A percentile compares a stretch with the other conserved stretches of the same genome.
Conservation (phyloP, 2,329 filamentous ascomycete genomes). For the Talaromyces marneffei region DNA sequence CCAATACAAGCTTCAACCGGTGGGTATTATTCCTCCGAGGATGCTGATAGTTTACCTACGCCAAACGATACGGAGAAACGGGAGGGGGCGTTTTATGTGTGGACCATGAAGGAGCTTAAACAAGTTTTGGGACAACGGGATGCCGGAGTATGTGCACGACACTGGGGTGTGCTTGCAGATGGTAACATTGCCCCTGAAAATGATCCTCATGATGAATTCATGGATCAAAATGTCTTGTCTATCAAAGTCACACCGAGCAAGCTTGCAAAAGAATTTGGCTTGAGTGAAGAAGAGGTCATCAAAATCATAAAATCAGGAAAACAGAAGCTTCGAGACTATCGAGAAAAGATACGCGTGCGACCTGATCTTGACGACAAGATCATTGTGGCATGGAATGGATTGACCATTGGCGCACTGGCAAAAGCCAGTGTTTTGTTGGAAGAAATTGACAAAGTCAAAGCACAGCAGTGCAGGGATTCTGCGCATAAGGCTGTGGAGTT, state of each 20-base stretch:
- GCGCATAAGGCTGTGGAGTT: conserved; percentile 67
- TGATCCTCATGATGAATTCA: conserved; percentile 88
- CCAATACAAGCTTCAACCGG: conserved; percentile 64
- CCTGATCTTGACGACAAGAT: conserved; percentile 85
- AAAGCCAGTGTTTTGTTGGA: conserved; percentile 65
- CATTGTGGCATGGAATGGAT: conserved; percentile 79
- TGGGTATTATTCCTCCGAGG: conserved; percentile 81
- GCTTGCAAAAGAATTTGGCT: conserved; percentile 68
- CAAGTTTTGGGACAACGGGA: conserved; percentile 64
- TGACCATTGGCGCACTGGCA: conserved; percentile 78
- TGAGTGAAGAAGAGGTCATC: conserved; percentile 63
- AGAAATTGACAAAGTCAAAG: conserved; percentile 52
- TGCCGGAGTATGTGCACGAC: conserved; percentile 67
- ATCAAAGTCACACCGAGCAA: conserved; percentile 62
- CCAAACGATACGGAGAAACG: conserved; percentile 73
- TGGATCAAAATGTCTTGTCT: conserved; percentile 83
- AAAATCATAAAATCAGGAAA: conserved; percentile 62
- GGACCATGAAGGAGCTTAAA: conserved; percentile 83
- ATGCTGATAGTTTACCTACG: conserved; percentile 74
- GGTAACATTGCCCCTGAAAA: conserved; percentile 79
- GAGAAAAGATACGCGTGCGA: conserved; percentile 66
- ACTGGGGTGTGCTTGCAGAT: conserved; percentile 77
- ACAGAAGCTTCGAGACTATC: conserved; percentile 62
- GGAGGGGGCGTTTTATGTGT: conserved; percentile 91
- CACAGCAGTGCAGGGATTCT: conserved; percentile 56